phyloP scores from a whole-genome alignment of 495 filamentous ascomycete genomes.

The Aspergillus hancockii region DNA sequence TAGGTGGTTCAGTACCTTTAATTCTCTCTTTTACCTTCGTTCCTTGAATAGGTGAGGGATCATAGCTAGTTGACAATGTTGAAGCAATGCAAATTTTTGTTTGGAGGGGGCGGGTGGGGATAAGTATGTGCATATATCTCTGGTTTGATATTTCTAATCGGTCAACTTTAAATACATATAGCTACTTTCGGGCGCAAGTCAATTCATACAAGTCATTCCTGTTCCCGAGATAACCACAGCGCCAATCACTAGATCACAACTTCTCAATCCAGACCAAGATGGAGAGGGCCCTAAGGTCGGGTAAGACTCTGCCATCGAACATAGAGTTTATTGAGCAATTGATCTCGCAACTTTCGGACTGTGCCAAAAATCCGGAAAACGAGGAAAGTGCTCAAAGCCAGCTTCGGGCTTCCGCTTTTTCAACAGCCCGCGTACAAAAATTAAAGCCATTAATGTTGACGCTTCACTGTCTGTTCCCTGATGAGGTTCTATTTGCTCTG shows the following conservation, averaged over 20 bases:
- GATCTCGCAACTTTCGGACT: constrained; percentile 25
- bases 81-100: too few relatives aligned
- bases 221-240: too few relatives aligned
- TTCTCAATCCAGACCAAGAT: background rate
- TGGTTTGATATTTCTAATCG: too few relatives aligned
- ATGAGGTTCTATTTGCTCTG: constrained; percentile 68
- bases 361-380: background rate
- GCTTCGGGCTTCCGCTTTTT: constrained; percentile 23
- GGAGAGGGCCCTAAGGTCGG: background rate
- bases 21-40: too few relatives aligned
- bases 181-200: background rate
- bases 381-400: constrained; percentile 15
- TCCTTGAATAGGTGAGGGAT: too few relatives aligned
- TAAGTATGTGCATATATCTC: too few relatives aligned
- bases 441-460: constrained; percentile 49
- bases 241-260: background rate
- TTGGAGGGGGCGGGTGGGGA: too few relatives aligned
- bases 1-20: too few relatives aligned
- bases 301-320: constrained; percentile 6
- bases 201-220: background rate
- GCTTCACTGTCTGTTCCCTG: constrained; percentile 56
- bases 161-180: background rate
- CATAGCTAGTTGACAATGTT: too few relatives aligned
- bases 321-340: constrained; percentile 32
- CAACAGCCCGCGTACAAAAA: constrained; percentile 21